Conservation (phyloP, 176 grass and related monocot species). For the Paspalum notatum region DNA sequence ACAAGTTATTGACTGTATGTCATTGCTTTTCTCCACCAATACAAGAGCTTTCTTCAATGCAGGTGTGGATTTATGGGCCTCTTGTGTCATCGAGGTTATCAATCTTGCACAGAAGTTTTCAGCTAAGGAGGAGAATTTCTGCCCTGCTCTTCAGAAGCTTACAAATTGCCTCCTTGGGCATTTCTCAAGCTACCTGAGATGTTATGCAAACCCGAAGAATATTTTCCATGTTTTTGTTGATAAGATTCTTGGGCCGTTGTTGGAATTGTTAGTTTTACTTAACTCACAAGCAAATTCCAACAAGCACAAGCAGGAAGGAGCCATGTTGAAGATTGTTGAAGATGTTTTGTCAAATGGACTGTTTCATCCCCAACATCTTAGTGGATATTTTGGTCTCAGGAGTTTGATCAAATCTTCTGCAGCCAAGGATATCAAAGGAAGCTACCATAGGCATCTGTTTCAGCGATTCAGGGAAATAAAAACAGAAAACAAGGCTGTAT, state of each 20-base stretch:
- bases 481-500: constrained; percentile 85
- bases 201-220: constrained; percentile 90
- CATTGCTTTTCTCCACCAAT: constrained; percentile 73
- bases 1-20: constrained; percentile 65
- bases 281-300: constrained; percentile 60
- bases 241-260: constrained; percentile 66
- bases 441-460: constrained; percentile 93
- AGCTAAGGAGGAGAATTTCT: constrained; percentile 47
- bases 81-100: constrained; percentile 65
- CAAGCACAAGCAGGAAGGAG: constrained; percentile 39
- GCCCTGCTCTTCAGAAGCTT: constrained; percentile 54
- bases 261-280: constrained; percentile 87
- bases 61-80: constrained; percentile 77
- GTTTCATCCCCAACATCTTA: constrained; percentile 84
- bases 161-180: constrained; percentile 68
- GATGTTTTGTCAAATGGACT: constrained; percentile 82
- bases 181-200: constrained; percentile 78
- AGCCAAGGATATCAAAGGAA: constrained; percentile 72
- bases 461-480: constrained; percentile 72
- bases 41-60: constrained; percentile 84
- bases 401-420: constrained; percentile 49
- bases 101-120: constrained; percentile 71
- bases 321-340: constrained; percentile 66
- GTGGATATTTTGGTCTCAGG: constrained; percentile 82
- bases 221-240: constrained; percentile 84